phyloP scores from a whole-genome alignment of 768 basidiomycete genomes.

The Rhodotorula kratochvilovae region DNA sequence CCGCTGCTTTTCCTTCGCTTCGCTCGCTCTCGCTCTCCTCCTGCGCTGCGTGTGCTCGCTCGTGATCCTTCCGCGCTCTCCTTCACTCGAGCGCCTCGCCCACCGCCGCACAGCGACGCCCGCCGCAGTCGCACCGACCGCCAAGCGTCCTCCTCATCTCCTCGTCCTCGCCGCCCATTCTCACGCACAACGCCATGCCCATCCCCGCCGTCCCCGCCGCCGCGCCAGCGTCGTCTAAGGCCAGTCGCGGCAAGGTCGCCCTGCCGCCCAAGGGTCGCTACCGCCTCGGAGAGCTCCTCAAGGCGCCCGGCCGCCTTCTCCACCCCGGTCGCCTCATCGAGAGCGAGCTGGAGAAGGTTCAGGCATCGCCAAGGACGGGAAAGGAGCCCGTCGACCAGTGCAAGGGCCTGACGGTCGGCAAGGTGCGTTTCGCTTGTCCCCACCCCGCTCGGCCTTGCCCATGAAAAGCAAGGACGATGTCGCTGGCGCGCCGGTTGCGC shows the following conservation, averaged over 20 bases:
- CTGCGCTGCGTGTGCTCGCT: too few relatives aligned
- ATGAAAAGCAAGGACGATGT: too few relatives aligned
- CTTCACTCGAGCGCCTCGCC: not conserved
- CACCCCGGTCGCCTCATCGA: conserved; percentile 23
- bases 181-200: not conserved
- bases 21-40: too few relatives aligned
- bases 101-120: too few relatives aligned
- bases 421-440: not conserved
- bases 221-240: not conserved
- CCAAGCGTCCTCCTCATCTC: not conserved
- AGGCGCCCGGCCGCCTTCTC: conserved; percentile 7
- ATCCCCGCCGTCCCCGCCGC: conserved; percentile 4
- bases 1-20: too few relatives aligned
- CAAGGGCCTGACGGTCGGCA: conserved; percentile 12
- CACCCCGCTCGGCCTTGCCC: too few relatives aligned
- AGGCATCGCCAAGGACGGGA: not conserved
- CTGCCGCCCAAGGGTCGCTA: conserved; percentile 23
- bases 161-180: not conserved
- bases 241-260: not conserved
- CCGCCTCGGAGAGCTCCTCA: conserved; percentile 7
- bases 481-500: too few relatives aligned
- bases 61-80: not conserved
- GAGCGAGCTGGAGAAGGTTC: conserved; percentile 7
- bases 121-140: not conserved
- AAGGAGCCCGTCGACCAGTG: not conserved